Base-by-base conservation (phyloP, 2,329 filamentous ascomycete species). In the Aspergillus sp. region DNA sequence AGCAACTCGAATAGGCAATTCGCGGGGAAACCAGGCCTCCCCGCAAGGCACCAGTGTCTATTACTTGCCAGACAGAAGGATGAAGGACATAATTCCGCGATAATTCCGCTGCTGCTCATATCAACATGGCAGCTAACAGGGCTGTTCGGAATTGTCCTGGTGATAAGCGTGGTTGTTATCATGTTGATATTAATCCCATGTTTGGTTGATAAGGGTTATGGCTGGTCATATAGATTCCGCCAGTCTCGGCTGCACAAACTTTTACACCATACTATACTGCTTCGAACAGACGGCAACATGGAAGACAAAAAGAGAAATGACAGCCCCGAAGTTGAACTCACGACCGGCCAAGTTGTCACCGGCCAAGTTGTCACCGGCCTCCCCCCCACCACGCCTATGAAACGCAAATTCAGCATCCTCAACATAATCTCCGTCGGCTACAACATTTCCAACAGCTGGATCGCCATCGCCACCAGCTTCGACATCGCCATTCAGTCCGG, bases 371-470 rank as follows among this genome's bases (percentile, higher is more conserved):
- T 55, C 32, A 49, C 50, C 13, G 53, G 54, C 46, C 45, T 54
- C 22, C 48, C 49, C 7, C 46, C 50, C 30, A 7, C 33, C 5
- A 52, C 52, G 49, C 53, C 56, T 32, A 49, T 58, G 52, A 56
- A 54, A 39, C 56, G 55, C n/a, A 56, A 57, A 25, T 58, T 59
- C 47, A 53, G 51, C 41, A 55, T 59, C 33, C 37, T 59, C 41
- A 58, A 51, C 44, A 59, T 59, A 32, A 52, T 59, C 42, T 53
- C 57, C 17, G 50, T 58, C 23, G 57, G 55, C 1, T 59, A 59
- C 47, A 59, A 59, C 35, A 59, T 58, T 33, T 53, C 55, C 15
- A 59, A 58, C 46, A 59, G 57, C 46, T 59, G 57, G 57, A 49
- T 59, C 5, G 57, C 57, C 10, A 59, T 59, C 12, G 57, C 57